Conservation (phyloP, 805 yeast species). For the Metschnikowia hibisci region DNA sequence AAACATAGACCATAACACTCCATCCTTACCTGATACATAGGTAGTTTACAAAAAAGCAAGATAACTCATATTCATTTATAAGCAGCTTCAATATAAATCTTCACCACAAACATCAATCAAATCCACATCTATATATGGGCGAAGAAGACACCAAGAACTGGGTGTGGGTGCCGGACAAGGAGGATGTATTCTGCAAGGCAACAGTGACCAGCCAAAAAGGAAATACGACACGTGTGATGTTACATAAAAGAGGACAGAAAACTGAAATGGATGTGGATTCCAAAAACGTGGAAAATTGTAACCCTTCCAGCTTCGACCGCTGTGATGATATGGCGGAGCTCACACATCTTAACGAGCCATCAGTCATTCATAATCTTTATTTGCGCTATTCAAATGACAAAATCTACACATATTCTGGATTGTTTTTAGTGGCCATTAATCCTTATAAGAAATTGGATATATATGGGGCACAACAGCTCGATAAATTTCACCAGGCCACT, state of each 20-base stretch:
- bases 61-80: no score
- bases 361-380: conserved; percentile 82
- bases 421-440: conserved; percentile 90
- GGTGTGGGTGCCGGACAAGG: conserved; percentile 77
- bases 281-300: conserved; percentile 56
- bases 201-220: conserved; percentile 44
- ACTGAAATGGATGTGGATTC: conserved; percentile 41
- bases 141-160: conserved; percentile 42
- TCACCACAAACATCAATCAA: no score
- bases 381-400: conserved; percentile 71
- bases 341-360: conserved; percentile 91
- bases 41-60: no score
- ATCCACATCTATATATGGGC: neutral
- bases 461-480: conserved; percentile 57
- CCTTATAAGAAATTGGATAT: conserved; percentile 79
- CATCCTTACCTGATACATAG: neutral
- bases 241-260: conserved; percentile 40
- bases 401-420: conserved; percentile 92
- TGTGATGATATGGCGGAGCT: conserved; percentile 95
- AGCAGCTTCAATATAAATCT: no score
- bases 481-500: conserved; percentile 44
- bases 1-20: neutral
- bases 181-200: conserved; percentile 57
- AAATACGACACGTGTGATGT: conserved; percentile 35
- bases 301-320: conserved; percentile 85